Evolutionary conservation across 768 basidiomycete species (phyloP).

Genomic region (Macrolepiota albuminosa): DNA sequence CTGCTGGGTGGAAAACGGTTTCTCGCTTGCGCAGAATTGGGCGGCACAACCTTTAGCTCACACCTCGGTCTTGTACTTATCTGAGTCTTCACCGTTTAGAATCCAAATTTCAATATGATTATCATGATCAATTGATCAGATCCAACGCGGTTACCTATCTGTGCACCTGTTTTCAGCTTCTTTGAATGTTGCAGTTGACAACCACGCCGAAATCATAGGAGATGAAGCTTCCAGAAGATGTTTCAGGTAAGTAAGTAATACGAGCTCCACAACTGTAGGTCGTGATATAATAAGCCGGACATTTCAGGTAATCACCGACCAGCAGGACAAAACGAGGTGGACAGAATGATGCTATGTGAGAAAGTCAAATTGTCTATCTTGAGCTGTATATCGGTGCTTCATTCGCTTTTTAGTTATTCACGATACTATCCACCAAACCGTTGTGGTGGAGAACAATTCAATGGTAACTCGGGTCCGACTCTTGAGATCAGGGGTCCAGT

Average conservation of each 20-base stretch:
- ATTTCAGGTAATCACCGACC: background rate
- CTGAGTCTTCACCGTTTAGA: background rate
- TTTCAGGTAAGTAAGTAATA: background rate
- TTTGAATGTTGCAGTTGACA: background rate
- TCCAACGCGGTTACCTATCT: background rate
- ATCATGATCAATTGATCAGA: background rate
- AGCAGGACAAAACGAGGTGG: background rate
- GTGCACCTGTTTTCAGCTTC: background rate
- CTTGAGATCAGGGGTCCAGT: background rate
- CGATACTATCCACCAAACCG: background rate
- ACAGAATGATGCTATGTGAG: background rate
- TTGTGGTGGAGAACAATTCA: background rate
- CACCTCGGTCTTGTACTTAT: conserved; percentile 3
- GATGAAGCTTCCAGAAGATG: background rate
- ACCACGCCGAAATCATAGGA: background rate
- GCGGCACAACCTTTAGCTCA: background rate
- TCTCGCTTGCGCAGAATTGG: background rate
- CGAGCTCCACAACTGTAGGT: background rate
- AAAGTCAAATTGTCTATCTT: background rate
- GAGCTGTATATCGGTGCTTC: background rate
- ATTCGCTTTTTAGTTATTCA: too few relatives aligned
- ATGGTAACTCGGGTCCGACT: background rate
- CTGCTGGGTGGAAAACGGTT: background rate
- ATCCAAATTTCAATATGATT: background rate
- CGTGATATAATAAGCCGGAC: too few relatives aligned